A percentile compares a stretch with the other conserved stretches of the same genome.
These are phyloP conservation scores for Penicillium psychrosexuale DNA, from an alignment of 2,329 filamentous ascomycete genomes.

Conservation along the genomic window DNA sequence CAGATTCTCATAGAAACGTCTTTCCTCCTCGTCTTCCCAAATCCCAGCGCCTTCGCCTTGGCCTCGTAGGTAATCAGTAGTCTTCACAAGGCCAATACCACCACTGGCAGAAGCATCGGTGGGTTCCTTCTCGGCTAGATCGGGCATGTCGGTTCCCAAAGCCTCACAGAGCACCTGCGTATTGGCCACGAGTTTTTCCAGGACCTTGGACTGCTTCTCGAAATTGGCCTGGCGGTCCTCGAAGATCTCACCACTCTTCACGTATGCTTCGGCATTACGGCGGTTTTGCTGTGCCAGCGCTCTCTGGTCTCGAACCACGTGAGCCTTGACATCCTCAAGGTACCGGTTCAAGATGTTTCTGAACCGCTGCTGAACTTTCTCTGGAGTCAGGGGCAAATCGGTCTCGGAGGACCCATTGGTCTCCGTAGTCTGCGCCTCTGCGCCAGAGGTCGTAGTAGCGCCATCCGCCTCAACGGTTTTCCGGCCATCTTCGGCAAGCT, in stretches of 20 bases:
- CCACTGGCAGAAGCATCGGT: conserved; percentile 63
- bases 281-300: conserved; percentile 80
- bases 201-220: conserved; percentile 86
- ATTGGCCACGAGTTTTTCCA: conserved; percentile 86
- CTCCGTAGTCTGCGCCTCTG: conserved; percentile 50
- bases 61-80: conserved; percentile 85
- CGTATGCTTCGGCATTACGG: conserved; percentile 95
- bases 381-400: conserved; percentile 70
- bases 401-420: conserved; percentile 43
- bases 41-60: conserved; percentile 90
- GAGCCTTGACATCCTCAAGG: conserved; percentile 86
- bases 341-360: conserved; percentile 81
- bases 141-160: conserved; percentile 87
- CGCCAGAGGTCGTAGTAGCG: conserved; percentile 51
- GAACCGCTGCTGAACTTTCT: conserved; percentile 81
- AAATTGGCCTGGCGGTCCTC: conserved; percentile 95
- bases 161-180: conserved; percentile 88
- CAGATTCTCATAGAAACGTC: conserved; percentile 95
- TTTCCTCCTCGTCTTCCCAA: conserved; percentile 98
- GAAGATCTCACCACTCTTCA: conserved; percentile 97
- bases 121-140: conserved; percentile 79
- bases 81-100: conserved; percentile 88
- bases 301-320: conserved; percentile 88
- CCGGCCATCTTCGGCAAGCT: conserved; percentile 69
- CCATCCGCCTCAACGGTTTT: conserved; percentile 83